Evolutionary conservation across 2,329 filamentous ascomycete species (phyloP).

Genomic region (Corinectria fuckeliana): DNA sequence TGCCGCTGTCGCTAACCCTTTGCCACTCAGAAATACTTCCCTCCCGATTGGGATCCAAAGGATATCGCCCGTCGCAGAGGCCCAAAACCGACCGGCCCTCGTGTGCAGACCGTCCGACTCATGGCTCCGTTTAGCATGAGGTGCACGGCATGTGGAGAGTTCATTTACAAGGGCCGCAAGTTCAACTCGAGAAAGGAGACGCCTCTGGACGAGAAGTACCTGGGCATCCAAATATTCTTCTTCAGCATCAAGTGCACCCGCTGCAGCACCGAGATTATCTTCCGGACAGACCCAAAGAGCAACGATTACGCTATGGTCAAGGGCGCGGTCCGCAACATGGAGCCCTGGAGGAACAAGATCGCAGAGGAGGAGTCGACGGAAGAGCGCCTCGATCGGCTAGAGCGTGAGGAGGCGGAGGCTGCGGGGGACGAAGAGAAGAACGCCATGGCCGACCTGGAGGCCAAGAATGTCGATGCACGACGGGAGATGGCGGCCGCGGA

Average conservation of each 20-base stretch:
- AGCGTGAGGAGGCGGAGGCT: slow-evolving; percentile 72
- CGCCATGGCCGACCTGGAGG: slow-evolving; percentile 93
- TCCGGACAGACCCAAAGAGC: slow-evolving; percentile 93
- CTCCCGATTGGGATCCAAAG: slow-evolving; percentile 88
- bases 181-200: slow-evolving; percentile 97
- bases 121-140: slow-evolving; percentile 65
- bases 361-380: slow-evolving; percentile 83
- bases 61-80: slow-evolving; percentile 75
- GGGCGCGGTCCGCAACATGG: slow-evolving; percentile 91
- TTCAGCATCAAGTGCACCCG: slow-evolving; percentile 87
- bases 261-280: slow-evolving; percentile 86
- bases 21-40: slow-evolving; percentile 60
- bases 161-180: slow-evolving; percentile 91
- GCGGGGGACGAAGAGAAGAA: slow-evolving; percentile 76
- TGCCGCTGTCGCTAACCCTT: not conserved
- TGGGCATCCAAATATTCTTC: slow-evolving; percentile 83
- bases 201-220: slow-evolving; percentile 84
- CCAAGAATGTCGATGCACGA: slow-evolving; percentile 91
- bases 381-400: slow-evolving; percentile 82
- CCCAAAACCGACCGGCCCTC: slow-evolving; percentile 76
- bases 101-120: slow-evolving; percentile 83
- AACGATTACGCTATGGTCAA: slow-evolving; percentile 85
- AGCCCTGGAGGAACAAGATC: slow-evolving; percentile 76
- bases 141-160: slow-evolving; percentile 67
- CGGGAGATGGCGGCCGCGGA: slow-evolving; percentile 97